These are phyloP conservation scores for Cryptococcus sp. DNA, from an alignment of 1,284 basidiomycete genomes.

Conservation along the genomic window DNA sequence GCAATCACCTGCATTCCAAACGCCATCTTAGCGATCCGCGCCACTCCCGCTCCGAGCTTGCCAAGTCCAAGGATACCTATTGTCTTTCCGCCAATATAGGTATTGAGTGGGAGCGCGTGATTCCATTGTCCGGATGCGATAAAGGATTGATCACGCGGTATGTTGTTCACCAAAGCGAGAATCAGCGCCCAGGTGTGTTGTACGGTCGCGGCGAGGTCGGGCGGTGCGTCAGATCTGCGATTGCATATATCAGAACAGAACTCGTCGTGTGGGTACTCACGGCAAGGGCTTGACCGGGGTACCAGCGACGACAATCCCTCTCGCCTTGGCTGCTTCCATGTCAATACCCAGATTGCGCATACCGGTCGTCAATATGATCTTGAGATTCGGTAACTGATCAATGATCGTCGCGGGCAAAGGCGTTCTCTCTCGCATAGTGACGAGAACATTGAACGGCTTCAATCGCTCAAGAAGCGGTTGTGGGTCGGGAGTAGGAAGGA, in stretches of 20 bases:
- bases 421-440: slow-evolving; percentile 68
- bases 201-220: slow-evolving; percentile 18
- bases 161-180: slow-evolving; percentile 59
- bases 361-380: slow-evolving; percentile 64
- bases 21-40: slow-evolving; percentile 58
- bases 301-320: slow-evolving; percentile 62
- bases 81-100: slow-evolving; percentile 55
- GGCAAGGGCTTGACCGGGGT: slow-evolving; percentile 41
- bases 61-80: slow-evolving; percentile 65
- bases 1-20: slow-evolving; percentile 64
- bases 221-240: slow-evolving; percentile 6
- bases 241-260: slow-evolving; percentile 9
- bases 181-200: slow-evolving; percentile 64
- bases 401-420: slow-evolving; percentile 60
- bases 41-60: slow-evolving; percentile 56
- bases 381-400: slow-evolving; percentile 62
- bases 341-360: slow-evolving; percentile 60
- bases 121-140: slow-evolving; percentile 30
- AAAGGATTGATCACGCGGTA: slow-evolving; percentile 58
- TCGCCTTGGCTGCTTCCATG: slow-evolving; percentile 52
- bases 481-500: slow-evolving; percentile 55
- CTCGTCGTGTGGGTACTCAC: too few relatives aligned
- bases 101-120: slow-evolving; percentile 20
- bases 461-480: slow-evolving; percentile 59
- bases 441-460: slow-evolving; percentile 62